A percentile compares a stretch with the other conserved stretches of the same genome.
Evolutionary conservation across 257 asterid species (phyloP).

Genomic region (Linaria vulgaris): DNA sequence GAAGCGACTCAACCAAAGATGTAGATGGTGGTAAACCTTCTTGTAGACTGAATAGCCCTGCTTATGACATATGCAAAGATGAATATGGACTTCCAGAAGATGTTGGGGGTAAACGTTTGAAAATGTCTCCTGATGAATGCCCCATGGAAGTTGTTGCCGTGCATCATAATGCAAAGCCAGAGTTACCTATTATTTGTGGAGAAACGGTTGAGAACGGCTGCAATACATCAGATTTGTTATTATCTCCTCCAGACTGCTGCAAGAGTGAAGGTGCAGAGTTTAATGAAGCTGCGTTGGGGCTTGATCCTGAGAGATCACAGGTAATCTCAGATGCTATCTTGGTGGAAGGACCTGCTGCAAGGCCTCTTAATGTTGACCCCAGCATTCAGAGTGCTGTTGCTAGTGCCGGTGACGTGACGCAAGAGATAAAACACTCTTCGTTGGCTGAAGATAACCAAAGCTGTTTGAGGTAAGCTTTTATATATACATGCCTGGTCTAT

Average conservation of each 20-base stretch:
- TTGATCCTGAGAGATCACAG: conserved; percentile 34
- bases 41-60: conserved; percentile 28
- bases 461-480: conserved; percentile 44
- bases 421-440: conserved; percentile 26
- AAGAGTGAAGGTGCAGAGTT: conserved; percentile 36
- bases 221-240: conserved; percentile 24
- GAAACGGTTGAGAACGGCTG: conserved; percentile 28
- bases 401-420: conserved; percentile 38
- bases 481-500: neutral
- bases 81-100: conserved; percentile 31
- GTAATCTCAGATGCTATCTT: conserved; percentile 32
- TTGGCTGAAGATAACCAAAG: conserved; percentile 39
- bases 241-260: conserved; percentile 32
- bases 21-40: conserved; percentile 32
- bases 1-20: conserved; percentile 26
- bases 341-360: conserved; percentile 33
- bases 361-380: conserved; percentile 33
- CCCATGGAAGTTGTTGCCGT: conserved; percentile 30
- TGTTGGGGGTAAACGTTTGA: conserved; percentile 31
- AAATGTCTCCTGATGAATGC: conserved; percentile 28
- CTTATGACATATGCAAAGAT: conserved; percentile 32
- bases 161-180: conserved; percentile 33
- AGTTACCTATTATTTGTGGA: conserved; percentile 26
- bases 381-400: conserved; percentile 34
- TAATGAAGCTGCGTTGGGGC: conserved; percentile 36